These are phyloP conservation scores for Endotrypanum monterogeii DNA, from an alignment of 208 protist species.

Conservation along the genomic window DNA sequence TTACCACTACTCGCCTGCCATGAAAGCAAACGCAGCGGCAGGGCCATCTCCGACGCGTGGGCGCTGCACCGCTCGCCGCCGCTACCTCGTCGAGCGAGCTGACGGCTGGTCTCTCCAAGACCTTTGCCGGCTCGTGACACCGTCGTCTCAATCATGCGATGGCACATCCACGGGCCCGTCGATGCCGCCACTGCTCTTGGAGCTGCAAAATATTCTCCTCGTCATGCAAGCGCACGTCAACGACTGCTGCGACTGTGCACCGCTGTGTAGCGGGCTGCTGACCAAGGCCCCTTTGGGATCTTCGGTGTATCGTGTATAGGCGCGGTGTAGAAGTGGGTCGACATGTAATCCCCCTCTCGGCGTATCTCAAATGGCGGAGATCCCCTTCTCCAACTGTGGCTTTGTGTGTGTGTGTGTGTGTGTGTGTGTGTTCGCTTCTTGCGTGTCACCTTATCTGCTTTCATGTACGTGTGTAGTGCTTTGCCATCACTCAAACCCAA, in stretches of 20 bases:
- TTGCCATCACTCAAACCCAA: too few species aligned
- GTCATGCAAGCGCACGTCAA: constrained; percentile 17
- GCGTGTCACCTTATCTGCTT: too few species aligned
- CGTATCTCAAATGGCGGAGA: too few species aligned
- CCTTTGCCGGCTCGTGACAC: constrained; percentile 13
- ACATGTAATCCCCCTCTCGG: too few species aligned
- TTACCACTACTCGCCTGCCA: background rate
- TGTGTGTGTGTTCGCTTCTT: background rate
- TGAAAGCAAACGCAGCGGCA: background rate
- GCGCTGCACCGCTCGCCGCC: constrained; percentile 6
- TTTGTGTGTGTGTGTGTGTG: background rate
- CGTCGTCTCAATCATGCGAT: background rate
- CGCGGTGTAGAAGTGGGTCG: background rate
- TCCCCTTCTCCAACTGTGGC: background rate
- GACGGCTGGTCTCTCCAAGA: constrained; percentile 30
- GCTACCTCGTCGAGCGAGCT: constrained; percentile 26
- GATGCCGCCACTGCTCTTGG: constrained; percentile 13
- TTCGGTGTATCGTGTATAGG: background rate
- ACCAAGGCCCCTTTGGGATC: background rate
- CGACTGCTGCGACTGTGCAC: constrained; percentile 7
- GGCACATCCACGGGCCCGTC: background rate
- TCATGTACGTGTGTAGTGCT: background rate
- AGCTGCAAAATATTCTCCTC: constrained; percentile 11
- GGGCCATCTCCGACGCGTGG: background rate
- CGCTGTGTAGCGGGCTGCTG: constrained; percentile 6